Evolutionary conservation across 768 basidiomycete genomes (phyloP).

Genomic region (Rossbeevera mucosa): DNA sequence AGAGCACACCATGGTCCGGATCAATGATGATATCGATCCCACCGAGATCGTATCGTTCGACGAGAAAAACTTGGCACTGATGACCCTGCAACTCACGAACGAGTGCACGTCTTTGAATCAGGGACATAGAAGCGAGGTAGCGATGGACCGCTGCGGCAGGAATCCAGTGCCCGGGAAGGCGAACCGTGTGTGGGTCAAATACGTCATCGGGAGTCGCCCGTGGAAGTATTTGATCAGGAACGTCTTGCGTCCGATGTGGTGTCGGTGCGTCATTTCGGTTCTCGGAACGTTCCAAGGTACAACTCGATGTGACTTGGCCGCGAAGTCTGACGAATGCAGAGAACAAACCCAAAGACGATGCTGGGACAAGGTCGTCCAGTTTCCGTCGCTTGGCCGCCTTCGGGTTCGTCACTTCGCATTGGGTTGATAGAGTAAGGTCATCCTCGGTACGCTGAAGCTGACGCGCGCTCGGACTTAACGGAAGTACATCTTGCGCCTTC

Average conservation of each 20-base stretch:
- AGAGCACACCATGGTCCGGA: slow-evolving; percentile 53
- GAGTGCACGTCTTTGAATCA: slow-evolving; percentile 65
- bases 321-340: slow-evolving; percentile 25
- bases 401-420: neutral
- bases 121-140: slow-evolving; percentile 64
- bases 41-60: slow-evolving; percentile 58
- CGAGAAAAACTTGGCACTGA: slow-evolving; percentile 48
- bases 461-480: slow-evolving; percentile 3
- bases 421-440: neutral
- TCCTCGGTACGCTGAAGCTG: neutral
- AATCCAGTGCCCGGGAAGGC: slow-evolving; percentile 32
- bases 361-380: slow-evolving; percentile 21
- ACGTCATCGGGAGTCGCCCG: slow-evolving; percentile 38
- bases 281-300: slow-evolving; percentile 8
- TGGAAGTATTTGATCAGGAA: slow-evolving; percentile 15
- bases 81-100: slow-evolving; percentile 46
- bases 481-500: slow-evolving; percentile 1
- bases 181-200: slow-evolving; percentile 41
- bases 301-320: slow-evolving; percentile 10
- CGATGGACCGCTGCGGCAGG: slow-evolving; percentile 42
- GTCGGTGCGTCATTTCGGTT: slow-evolving; percentile 10
- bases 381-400: slow-evolving; percentile 22
- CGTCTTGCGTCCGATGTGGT: slow-evolving; percentile 2
- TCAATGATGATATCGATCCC: slow-evolving; percentile 68
- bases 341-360: slow-evolving; percentile 25